Conservation (phyloP, 306 rosid genomes). For the Lathyrus sativus region DNA sequence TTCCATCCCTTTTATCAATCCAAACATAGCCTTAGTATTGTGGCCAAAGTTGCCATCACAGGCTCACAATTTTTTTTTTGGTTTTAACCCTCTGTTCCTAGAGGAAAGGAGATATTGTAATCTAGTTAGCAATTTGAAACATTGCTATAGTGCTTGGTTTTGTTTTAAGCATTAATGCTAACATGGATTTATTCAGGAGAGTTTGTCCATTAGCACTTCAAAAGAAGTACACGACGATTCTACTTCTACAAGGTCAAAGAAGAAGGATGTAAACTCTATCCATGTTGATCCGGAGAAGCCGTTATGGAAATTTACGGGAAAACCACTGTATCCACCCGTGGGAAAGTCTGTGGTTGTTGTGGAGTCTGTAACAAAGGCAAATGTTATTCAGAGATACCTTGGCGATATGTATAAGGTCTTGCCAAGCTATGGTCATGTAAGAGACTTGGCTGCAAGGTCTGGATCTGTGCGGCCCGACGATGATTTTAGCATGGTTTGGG, state of each 20-base stretch:
- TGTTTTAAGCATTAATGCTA: conserved; percentile 44
- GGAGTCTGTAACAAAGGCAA: conserved; percentile 92
- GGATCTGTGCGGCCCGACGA: conserved; percentile 98
- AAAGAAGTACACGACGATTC: conserved; percentile 44
- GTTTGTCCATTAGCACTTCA: conserved; percentile 24
- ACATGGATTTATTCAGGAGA: conserved; percentile 61
- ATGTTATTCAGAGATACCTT: conserved; percentile 87
- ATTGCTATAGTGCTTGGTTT: conserved; percentile 5
- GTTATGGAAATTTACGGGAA: conserved; percentile 41
- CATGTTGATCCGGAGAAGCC: conserved; percentile 45
- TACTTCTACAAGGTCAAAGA: conserved; percentile 48
- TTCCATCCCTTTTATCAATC: too few species aligned
- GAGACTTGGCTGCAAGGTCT: conserved; percentile 97
- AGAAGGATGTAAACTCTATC: conserved; percentile 51
- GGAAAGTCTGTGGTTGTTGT: conserved; percentile 85
- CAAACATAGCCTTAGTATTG: neutral
- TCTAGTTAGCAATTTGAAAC: neutral
- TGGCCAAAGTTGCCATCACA: neutral
- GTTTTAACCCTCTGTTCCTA: neutral
- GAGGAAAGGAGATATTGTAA: neutral
- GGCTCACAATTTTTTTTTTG: neutral
- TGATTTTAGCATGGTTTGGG: conserved; percentile 99
- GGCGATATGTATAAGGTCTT: conserved; percentile 90
- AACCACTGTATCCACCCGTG: conserved; percentile 71
- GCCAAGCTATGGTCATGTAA: conserved; percentile 97